Evolutionary conservation across 257 asterid genomes (phyloP).

Genomic region (Solanum habrochaites): DNA sequence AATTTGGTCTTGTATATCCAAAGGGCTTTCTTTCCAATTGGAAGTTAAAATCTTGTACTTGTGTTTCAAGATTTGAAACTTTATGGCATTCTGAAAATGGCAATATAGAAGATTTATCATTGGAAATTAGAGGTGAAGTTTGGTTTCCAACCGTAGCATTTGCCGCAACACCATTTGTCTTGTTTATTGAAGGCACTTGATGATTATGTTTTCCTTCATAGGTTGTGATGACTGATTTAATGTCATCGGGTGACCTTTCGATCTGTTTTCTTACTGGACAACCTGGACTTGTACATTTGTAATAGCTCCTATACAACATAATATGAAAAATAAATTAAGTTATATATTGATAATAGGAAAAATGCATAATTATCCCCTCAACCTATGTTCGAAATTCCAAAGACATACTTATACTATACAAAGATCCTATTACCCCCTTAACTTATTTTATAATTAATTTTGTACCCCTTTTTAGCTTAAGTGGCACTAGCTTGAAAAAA

Average conservation of each 20-base stretch:
- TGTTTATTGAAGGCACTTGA: slow-evolving; percentile 29
- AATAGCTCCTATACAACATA: slow-evolving; percentile 48
- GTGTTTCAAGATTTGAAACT: slow-evolving; percentile 13
- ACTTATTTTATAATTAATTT: too few relatives aligned
- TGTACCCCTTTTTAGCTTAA: too few relatives aligned
- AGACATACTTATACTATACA: too few relatives aligned
- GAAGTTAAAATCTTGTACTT: slow-evolving; percentile 27
- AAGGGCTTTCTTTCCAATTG: slow-evolving; percentile 34
- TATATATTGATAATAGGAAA: not conserved
- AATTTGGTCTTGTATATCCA: slow-evolving; percentile 20
- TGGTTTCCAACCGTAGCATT: not conserved
- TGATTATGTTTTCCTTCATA: slow-evolving; percentile 83
- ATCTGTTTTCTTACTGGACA: slow-evolving; percentile 72
- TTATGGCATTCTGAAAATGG: not conserved
- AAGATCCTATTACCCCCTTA: too few relatives aligned
- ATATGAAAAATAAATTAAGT: not conserved
- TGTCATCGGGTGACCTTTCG: slow-evolving; percentile 56
- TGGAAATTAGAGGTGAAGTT: slow-evolving; percentile 1
- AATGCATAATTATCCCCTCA: too few relatives aligned
- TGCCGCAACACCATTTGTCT: not conserved
- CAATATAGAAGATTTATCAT: not conserved
- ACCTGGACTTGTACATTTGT: slow-evolving; percentile 66
- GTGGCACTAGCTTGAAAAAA: too few relatives aligned
- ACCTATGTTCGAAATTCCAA: too few relatives aligned
- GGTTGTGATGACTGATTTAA: slow-evolving; percentile 52